Base-by-base conservation (phyloP, 805 yeast species). In the Pichia kluyveri region DNA sequence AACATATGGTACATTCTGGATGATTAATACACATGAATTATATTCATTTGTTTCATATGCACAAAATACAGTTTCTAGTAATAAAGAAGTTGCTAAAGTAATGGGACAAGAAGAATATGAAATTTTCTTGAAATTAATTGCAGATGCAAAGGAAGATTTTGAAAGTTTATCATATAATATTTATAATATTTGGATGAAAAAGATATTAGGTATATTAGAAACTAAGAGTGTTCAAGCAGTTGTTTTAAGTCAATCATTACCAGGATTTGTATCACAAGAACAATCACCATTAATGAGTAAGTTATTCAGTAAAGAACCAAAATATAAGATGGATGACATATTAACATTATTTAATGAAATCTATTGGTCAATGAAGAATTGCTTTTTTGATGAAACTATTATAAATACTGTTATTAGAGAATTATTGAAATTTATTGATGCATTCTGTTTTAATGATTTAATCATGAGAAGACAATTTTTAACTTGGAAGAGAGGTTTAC, bases 401-500 rank as follows among this genome's bases (percentile, higher is more conserved):
- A 78, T 86, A 70, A 82, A 83, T 56, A 90, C 84, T 59, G 95
- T 89, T 9, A 78, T 93, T 31, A 73, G 82, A 52, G 96, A 90
- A 60, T 71, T 93, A 58, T 72, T 93, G 58, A 80, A 83, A 60
- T 83, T 84, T 65, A 88, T 95, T 49, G 96, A 93, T 66, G 93
- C 96, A 17, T 79, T 81, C 54, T 88, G 98, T 69, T 93, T 93
- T 75, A 93, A 93, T 64, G 98, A 93, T 64, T 72, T 93, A 68
- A 80, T 95, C 44, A 86, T 90, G 95, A 82, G 96, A 71, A 80
- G 96, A 67, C 84, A 82, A 69, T 95, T 91, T 69, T 71, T 91
- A 62, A 84, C 96, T 11, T 93, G 99, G 99, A 93, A 91, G 71
- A 83, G 99, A 63, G 98, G 98, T 43, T 76, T 93, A 57, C 99